Conservation (phyloP, 371 early-diverging fungal genomes). For the Entomophthora muscae region DNA sequence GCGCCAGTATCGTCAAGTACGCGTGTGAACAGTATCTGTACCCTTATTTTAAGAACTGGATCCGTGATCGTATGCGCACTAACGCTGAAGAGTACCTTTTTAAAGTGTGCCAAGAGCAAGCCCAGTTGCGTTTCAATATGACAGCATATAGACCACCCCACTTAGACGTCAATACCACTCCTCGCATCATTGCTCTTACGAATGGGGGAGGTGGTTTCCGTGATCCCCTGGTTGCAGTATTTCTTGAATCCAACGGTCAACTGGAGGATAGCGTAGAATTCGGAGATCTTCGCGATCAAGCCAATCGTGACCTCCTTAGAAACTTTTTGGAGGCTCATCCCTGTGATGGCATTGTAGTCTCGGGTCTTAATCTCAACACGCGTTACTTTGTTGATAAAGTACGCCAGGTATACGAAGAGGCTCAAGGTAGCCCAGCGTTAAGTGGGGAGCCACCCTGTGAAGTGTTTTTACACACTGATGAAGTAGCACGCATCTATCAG, state of each 20-base stretch:
- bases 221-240: conserved; percentile 51
- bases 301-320: conserved; percentile 24
- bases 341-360: conserved; percentile 67
- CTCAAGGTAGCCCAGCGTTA: background rate
- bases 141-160: conserved; percentile 16
- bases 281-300: conserved; percentile 37
- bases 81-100: conserved; percentile 57
- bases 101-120: conserved; percentile 30
- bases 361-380: conserved; percentile 57
- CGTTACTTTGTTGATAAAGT: conserved; percentile 50
- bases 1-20: conserved; percentile 38
- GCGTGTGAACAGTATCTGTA: conserved; percentile 45
- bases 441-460: conserved; percentile 20
- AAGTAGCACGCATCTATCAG: conserved; percentile 69
- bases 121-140: conserved; percentile 39
- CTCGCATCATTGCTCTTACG: conserved; percentile 69
- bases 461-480: conserved; percentile 52
- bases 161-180: conserved; percentile 21
- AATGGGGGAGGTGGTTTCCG: conserved; percentile 59
- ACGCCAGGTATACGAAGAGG: conserved; percentile 33
- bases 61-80: conserved; percentile 47
- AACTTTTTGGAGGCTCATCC: conserved; percentile 37
- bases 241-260: conserved; percentile 57
- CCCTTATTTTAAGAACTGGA: conserved; percentile 52
- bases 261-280: conserved; percentile 42